Base-by-base conservation (phyloP, 2,329 filamentous ascomycete species). In the Berkeleyomyces basicola region DNA sequence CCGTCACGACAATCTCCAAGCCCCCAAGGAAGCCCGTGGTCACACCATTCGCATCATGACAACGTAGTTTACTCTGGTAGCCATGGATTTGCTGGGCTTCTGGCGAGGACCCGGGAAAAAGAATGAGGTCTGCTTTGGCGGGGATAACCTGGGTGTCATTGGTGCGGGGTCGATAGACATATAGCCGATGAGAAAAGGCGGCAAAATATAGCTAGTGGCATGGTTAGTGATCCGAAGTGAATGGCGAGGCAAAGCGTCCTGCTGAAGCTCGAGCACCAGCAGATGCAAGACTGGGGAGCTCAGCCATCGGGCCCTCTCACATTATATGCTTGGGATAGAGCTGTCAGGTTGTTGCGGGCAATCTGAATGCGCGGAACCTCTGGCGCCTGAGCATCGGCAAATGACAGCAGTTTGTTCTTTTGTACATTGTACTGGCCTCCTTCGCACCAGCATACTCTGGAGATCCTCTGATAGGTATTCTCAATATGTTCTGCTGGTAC, bases 21-120 rank as follows among this genome's bases (percentile, higher is more conserved):
- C 78, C 73, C 0, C 88, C 88, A 10, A 92, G 73, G 57, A 86
- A 80, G 14, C 86, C 86, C 36, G 87, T 78, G 9, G 86, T 76
- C 14, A 91, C 73, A 66, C 86, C 81, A 68, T 91, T 92, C 58
- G 88, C 78, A 39, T 79, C 77, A 70, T 91, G 86, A 0, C 80
- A 78, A 6, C 74, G 72, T 0, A 61, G 36, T 0, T 65, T 65
- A 63, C 84, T 79, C 39, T 88, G 74, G 63, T 78, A 77, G 4
- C 85, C 85, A 5, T 71, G 69, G 1, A 80, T 73, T 2, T 67
- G 49, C 1, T 69, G 67, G 1, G 75, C 73, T 31, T 73, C 74
- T 65, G 72, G 71, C 33, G 73, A 78, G 10, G 69, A 72, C 6
- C 68, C 73, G 10, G 78, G 77, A 37, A 70, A 71, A 7, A 86